Base-by-base conservation (phyloP, 202 grass and related monocot genomes). In the Hordeum pubiflorum region DNA sequence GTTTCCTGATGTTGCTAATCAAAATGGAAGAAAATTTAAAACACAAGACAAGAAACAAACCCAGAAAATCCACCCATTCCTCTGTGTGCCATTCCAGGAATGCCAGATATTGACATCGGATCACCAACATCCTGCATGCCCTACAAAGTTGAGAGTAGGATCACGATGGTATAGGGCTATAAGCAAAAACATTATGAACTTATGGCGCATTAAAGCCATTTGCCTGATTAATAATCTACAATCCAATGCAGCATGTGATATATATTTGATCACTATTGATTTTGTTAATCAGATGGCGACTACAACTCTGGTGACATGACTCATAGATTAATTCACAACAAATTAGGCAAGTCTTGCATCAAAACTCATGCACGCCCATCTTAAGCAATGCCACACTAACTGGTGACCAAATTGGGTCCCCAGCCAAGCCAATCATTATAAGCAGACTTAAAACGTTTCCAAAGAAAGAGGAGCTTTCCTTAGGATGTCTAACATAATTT, bases 31-130 rank as follows among this genome's bases (percentile, higher is more conserved):
- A 23, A 75, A 22, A 43, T 24, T 50, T 15, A 23, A 31, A 18
- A 78, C 46, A 36, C 31, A 27, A 39, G 69, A 82, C 55, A 72
- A 86, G 66, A 89, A 87, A 87, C 86, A 29, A 78, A 99, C 96
- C 89, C 82, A 72, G 90, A 66, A 91, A 91, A 93, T 85, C 75
- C 86, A 82, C 88, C 72, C 57, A 60, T 57, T 89, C 89, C 89
- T 91, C 92, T 89, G 58, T 83, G 92, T 37, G 83, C 69, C 29
- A 75, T 79, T 72, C 80, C 88, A 43, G 84, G 86, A 64, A 91
- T 90, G 81, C 93, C 92, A 52, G 92, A 54, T 37, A 90, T 65
- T 63, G 87, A 39, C 56, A 89, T 85, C 9, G 63, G 82, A 74
- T 88, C 86, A 68, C 86, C 83, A 69, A 72, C 15, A 63, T 91